These are phyloP conservation scores for Cyamopsis tetragonoloba DNA, from an alignment of 306 rosid species.

Conservation along the genomic window DNA sequence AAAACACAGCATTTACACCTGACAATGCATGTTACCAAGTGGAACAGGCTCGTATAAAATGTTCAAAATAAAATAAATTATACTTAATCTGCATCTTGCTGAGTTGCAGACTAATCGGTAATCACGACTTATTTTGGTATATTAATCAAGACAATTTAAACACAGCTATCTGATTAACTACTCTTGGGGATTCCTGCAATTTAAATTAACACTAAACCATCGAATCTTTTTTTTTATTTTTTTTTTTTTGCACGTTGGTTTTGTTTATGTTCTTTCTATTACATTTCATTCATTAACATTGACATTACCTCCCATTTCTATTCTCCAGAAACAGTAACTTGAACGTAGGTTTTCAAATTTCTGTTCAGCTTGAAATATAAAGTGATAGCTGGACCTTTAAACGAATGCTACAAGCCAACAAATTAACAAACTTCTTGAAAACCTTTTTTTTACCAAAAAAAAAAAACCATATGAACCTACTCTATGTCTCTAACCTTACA, in stretches of 20 bases:
- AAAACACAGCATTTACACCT: background rate
- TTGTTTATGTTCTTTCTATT: background rate
- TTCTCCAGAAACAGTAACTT: background rate
- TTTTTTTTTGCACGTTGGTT: no score
- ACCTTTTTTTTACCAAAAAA: background rate
- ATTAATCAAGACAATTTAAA: background rate
- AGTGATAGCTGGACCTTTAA: background rate
- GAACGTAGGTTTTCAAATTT: background rate
- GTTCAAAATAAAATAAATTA: background rate
- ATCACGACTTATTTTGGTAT: background rate
- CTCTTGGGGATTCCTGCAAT: background rate
- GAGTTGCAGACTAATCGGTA: conserved; percentile 13
- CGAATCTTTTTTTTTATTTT: background rate
- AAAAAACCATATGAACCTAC: background rate
- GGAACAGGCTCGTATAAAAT: background rate
- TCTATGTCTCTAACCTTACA: background rate
- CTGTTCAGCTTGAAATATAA: background rate
- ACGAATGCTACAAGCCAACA: conserved; percentile 4
- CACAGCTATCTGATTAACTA: background rate
- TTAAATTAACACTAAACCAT: background rate
- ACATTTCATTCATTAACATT: background rate
- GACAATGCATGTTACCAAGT: background rate
- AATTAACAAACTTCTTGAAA: background rate
- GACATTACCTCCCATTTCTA: background rate
- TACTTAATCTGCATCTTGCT: background rate